These are phyloP conservation scores for Xylaria nigripes DNA, from an alignment of 495 filamentous ascomycete genomes.

Conservation along the genomic window DNA sequence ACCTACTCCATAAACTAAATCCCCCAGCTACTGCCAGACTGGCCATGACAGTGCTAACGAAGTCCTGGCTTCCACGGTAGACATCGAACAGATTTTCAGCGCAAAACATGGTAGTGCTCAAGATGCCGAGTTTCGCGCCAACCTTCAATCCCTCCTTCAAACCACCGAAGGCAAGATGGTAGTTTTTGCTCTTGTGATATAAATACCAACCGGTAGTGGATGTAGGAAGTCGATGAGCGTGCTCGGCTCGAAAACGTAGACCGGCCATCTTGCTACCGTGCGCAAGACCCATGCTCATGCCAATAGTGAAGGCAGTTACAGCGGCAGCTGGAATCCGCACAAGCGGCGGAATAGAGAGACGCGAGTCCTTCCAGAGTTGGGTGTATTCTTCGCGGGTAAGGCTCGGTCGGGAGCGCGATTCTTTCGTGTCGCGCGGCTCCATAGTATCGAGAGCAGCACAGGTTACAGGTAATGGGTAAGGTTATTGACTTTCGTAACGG, in stretches of 20 bases:
- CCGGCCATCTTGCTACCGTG: constrained; percentile 65
- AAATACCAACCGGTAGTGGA: constrained; percentile 86
- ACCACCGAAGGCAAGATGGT: constrained; percentile 65
- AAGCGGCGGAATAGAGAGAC: constrained; percentile 51
- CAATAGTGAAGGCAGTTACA: constrained; percentile 52
- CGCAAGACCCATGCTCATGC: constrained; percentile 58
- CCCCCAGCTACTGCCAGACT: constrained; percentile 72
- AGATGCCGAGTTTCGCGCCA: constrained; percentile 58
- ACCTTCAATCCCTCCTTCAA: constrained; percentile 68
- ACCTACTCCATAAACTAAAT: constrained; percentile 80
- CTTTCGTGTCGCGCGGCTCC: constrained; percentile 6
- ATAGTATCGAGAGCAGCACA: neutral
- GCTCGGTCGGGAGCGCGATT: constrained; percentile 8
- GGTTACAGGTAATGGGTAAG: neutral
- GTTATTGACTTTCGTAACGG: no score
- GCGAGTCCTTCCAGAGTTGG: constrained; percentile 35
- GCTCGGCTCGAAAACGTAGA: constrained; percentile 84
- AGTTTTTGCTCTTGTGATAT: constrained; percentile 97
- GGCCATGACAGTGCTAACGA: constrained; percentile 68
- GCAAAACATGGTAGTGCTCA: constrained; percentile 60
- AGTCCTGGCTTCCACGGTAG: constrained; percentile 60
- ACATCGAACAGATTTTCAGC: constrained; percentile 81
- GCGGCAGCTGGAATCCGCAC: constrained; percentile 57
- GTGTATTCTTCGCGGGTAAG: constrained; percentile 21
- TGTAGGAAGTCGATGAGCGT: constrained; percentile 81